Evolutionary conservation across 2,329 filamentous ascomycete species (phyloP).

Genomic region (Sarocladiaceae sp.): DNA sequence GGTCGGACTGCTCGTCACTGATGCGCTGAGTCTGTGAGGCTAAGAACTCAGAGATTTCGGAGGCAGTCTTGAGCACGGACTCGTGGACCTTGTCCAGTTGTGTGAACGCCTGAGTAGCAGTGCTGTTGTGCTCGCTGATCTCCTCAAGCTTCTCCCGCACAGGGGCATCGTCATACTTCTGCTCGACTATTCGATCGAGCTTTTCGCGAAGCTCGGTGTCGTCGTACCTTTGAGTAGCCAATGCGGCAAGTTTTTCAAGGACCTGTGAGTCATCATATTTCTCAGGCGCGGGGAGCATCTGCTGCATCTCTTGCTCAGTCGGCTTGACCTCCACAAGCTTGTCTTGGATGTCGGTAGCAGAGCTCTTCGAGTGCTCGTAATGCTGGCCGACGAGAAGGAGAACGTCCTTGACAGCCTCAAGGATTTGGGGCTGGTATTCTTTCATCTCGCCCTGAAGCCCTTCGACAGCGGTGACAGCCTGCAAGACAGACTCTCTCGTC

Average conservation of each 20-base stretch:
- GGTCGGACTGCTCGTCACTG: constrained; percentile 69
- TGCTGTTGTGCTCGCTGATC: constrained; percentile 57
- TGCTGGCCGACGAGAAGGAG: constrained; percentile 76
- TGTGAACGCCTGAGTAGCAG: constrained; percentile 61
- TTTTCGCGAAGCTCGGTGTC: constrained; percentile 23
- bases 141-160: constrained; percentile 34
- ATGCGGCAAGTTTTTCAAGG: constrained; percentile 19
- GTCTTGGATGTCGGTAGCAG: constrained; percentile 48
- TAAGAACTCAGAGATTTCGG: constrained; percentile 78
- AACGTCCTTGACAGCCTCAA: constrained; percentile 82
- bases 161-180: constrained; percentile 51
- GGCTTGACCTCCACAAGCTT: constrained; percentile 57
- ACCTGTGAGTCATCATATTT: constrained; percentile 20
- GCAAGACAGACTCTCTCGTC: constrained; percentile 74
- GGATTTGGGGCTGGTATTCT: constrained; percentile 82
- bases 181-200: constrained; percentile 26
- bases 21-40: constrained; percentile 68
- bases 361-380: constrained; percentile 76
- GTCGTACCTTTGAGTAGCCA: constrained; percentile 29
- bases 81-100: constrained; percentile 85
- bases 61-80: constrained; percentile 77
- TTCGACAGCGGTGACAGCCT: constrained; percentile 66
- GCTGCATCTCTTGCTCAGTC: constrained; percentile 38
- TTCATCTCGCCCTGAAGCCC: constrained; percentile 71
- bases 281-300: constrained; percentile 49